Base-by-base conservation (phyloP, 192 early-diverging fungal species). In the Endogone sp. region DNA sequence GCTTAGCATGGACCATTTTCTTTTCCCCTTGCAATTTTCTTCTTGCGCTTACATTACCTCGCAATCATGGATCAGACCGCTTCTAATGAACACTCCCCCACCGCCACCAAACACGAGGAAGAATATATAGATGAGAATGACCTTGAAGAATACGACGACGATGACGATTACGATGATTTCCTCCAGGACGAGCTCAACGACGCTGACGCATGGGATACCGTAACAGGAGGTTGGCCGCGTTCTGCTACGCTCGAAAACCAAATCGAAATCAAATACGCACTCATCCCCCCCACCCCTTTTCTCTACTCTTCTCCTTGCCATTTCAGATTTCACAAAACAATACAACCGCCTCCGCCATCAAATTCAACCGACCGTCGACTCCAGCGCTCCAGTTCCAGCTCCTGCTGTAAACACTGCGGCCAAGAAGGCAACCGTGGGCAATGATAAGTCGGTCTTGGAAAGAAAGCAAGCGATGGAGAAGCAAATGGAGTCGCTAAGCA, bases 281-380 rank as follows among this genome's bases (percentile, higher is more conserved):
- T n/a, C n/a, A n/a, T n/a, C n/a, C n/a, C n/a, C 49, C 29, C 56
- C 23, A 21, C 28, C 22, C 6, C 20, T 29, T 25, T 16, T 26
- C 29, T 26, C 10, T 63, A 49, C n/a, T 65, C n/a, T n/a, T n/a
- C 3, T 70, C 56, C 31, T 54, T 2, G 29, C 28, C 20, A 55
- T 44, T 20, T 8, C 57, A 90, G 95, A 97, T 74, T 95, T 97
- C 75, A 97, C 95, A 62, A 97, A 97, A 74, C 91, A 94, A 66
- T 94, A 91, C 79, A 95, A 95, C 79, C 85, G 86, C 37, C 85
- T 95, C 76, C 77, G 88, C 21, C 88, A 90, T 62, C 89, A 92
- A 63, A 61, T 65, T 30, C 63, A 65, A 64, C 31, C 65, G 68
- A 58, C 72, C 54, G 63, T 22, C 25, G 44, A 72, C 32, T 60